phyloP scores from a whole-genome alignment of 2,329 filamentous ascomycete genomes.

The Teratosphaeria destructans region DNA sequence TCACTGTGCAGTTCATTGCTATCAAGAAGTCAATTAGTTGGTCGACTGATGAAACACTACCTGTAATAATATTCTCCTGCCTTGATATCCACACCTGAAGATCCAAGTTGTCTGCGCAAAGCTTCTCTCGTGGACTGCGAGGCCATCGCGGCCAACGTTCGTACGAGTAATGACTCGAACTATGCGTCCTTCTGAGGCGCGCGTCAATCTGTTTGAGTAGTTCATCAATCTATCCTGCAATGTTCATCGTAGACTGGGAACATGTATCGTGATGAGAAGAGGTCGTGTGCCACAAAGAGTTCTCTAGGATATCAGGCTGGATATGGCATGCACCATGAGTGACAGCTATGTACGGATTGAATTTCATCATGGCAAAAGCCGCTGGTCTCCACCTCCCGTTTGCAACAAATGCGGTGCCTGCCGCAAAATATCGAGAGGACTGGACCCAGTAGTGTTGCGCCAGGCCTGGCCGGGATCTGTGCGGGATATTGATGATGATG shows the following conservation, averaged over 20 bases:
- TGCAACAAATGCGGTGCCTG: no score
- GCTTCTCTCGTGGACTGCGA: not conserved
- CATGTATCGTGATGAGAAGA: not conserved
- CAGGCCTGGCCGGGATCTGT: no score
- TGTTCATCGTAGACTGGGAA: not conserved
- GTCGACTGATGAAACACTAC: not conserved
- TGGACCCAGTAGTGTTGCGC: no score
- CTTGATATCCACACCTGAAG: not conserved
- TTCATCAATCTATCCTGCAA: slow-evolving; percentile 1
- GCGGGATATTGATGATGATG: no score
- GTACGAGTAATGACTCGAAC: slow-evolving; percentile 4
- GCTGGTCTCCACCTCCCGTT: no score
- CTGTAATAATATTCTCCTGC: not conserved
- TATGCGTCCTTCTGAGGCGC: slow-evolving; percentile 10
- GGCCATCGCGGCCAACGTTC: no score
- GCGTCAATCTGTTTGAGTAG: slow-evolving; percentile 13
- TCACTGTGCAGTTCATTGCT: no score
- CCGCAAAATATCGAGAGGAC: no score
- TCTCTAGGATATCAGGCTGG: not conserved
- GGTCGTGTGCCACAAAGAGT: not conserved
- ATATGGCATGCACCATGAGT: no score
- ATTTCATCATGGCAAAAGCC: no score
- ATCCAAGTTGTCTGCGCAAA: not conserved
- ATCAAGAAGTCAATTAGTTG: no score
- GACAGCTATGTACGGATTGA: no score